Evolutionary conservation across 257 asterid genomes (phyloP).

Genomic region (Nicotiana noctiflora): DNA sequence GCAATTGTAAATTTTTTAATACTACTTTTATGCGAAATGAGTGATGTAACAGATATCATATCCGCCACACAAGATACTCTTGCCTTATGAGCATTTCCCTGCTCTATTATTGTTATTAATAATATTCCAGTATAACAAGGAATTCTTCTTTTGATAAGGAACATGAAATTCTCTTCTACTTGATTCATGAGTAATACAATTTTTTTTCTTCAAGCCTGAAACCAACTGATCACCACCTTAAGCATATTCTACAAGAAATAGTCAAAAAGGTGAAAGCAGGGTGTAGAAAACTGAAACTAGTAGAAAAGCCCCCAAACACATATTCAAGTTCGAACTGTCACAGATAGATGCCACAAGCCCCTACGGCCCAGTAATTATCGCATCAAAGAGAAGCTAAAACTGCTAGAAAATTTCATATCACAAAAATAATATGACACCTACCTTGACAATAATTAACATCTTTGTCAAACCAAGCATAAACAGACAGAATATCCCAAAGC

Average conservation of each 20-base stretch:
- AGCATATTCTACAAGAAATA: not conserved
- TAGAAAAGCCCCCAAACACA: not conserved
- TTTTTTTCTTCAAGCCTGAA: not conserved
- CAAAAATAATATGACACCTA: constrained; percentile 17
- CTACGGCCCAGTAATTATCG: not conserved
- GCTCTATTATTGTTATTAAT: not conserved
- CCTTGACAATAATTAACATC: constrained; percentile 98
- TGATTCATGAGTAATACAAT: not conserved
- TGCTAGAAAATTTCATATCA: not conserved
- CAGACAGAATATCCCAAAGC: constrained; percentile 86
- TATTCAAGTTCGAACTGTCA: not conserved
- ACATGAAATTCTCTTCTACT: not conserved
- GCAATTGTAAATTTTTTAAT: not conserved
- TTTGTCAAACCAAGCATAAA: constrained; percentile 80
- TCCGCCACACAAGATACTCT: not conserved
- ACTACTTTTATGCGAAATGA: not conserved
- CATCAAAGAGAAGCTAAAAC: not conserved
- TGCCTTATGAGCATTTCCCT: not conserved
- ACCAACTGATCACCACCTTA: not conserved
- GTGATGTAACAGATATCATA: not conserved
- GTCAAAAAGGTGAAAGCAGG: not conserved
- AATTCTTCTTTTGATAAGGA: not conserved
- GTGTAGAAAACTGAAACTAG: not conserved
- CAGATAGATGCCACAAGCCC: not conserved
- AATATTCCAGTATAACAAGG: not conserved